These are phyloP conservation scores for Ceratobasidium sp. DNA, from an alignment of 1,284 basidiomycete genomes.

Conservation along the genomic window DNA sequence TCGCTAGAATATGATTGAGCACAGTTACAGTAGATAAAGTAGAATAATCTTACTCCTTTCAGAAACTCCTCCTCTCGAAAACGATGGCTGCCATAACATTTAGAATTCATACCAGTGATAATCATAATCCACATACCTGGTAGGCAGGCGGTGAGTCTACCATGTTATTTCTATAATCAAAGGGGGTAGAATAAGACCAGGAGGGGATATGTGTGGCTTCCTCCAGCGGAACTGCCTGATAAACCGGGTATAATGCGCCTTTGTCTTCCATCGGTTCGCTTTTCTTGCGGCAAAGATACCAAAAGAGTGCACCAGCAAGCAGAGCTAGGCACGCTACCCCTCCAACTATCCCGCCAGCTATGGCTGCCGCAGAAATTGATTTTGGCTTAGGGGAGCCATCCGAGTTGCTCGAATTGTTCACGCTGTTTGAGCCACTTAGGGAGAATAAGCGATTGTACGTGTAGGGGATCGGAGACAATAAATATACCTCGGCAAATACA, in stretches of 20 bases:
- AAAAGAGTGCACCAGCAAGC: background rate
- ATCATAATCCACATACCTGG: too few relatives aligned
- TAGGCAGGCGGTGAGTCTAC: background rate
- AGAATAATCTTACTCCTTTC: background rate
- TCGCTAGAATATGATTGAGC: background rate
- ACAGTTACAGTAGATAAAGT: background rate
- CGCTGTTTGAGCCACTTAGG: background rate
- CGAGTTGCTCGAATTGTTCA: background rate
- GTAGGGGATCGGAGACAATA: background rate
- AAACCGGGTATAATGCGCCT: background rate
- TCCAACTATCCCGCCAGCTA: background rate
- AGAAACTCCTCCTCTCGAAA: background rate
- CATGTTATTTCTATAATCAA: background rate
- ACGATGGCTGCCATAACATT: too few relatives aligned
- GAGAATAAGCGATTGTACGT: background rate
- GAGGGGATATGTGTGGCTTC: background rate
- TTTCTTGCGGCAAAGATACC: background rate
- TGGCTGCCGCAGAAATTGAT: background rate
- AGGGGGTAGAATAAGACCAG: background rate
- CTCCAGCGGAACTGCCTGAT: background rate
- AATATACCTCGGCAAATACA: constrained; percentile 3
- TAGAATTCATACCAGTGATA: too few relatives aligned
- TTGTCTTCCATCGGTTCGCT: background rate
- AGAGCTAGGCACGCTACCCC: background rate
- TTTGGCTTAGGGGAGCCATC: background rate